These are phyloP conservation scores for Piper longum DNA, from an alignment of 164 flowering plant species.

Conservation along the genomic window DNA sequence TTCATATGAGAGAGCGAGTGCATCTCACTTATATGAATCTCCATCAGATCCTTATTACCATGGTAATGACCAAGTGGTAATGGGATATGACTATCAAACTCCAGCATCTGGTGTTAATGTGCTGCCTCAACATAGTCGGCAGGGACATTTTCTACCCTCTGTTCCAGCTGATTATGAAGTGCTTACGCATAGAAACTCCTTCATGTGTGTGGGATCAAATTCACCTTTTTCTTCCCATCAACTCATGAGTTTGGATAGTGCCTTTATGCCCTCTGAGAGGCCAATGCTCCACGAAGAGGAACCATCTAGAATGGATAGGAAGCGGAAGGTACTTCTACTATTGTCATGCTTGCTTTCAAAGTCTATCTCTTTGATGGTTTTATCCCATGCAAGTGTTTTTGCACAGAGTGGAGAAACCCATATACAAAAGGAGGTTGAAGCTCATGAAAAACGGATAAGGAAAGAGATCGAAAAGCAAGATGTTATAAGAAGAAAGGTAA, in stretches of 20 bases:
- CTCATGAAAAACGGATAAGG: constrained; percentile 72
- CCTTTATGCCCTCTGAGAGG: constrained; percentile 37
- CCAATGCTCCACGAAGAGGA: constrained; percentile 37
- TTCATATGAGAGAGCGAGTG: constrained; percentile 36
- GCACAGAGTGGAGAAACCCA: constrained; percentile 75
- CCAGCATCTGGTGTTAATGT: constrained; percentile 30
- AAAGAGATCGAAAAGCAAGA: constrained; percentile 91
- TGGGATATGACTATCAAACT: constrained; percentile 34
- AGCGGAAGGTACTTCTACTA: constrained; percentile 52
- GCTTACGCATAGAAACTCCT: constrained; percentile 27
- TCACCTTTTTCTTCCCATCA: constrained; percentile 39
- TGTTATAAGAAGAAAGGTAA: constrained; percentile 67
- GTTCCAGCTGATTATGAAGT: constrained; percentile 39
- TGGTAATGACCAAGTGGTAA: constrained; percentile 36
- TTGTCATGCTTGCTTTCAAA: too few relatives aligned
- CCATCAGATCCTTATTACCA: constrained; percentile 25
- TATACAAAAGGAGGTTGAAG: constrained; percentile 76
- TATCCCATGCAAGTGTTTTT: neutral
- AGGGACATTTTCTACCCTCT: constrained; percentile 24
- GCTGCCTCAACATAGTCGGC: constrained; percentile 48
- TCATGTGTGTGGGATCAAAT: constrained; percentile 24
- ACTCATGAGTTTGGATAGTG: constrained; percentile 29
- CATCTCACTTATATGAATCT: constrained; percentile 39
- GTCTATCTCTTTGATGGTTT: neutral
- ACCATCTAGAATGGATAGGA: constrained; percentile 45